phyloP scores from a whole-genome alignment of 1,139 yeast genomes.

The Yamadazyma triangularis region DNA sequence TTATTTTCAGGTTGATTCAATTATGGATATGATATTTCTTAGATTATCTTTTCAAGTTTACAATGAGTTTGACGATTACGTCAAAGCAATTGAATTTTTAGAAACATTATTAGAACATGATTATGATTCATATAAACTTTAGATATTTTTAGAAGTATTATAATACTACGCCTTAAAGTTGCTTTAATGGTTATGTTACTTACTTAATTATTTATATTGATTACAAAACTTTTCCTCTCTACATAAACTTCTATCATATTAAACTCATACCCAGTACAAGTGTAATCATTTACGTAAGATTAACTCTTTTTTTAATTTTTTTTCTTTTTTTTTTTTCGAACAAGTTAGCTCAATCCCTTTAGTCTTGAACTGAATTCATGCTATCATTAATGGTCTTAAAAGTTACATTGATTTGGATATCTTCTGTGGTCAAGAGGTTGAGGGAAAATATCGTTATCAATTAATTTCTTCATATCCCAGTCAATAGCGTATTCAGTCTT shows the following conservation, averaged over 20 bases:
- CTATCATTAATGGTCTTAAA: slow-evolving; percentile 1
- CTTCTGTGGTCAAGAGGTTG: slow-evolving; percentile 64
- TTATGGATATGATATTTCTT: slow-evolving; percentile 38
- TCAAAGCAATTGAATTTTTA: slow-evolving; percentile 32
- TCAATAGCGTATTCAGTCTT: slow-evolving; percentile 82
- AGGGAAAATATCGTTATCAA: slow-evolving; percentile 66
- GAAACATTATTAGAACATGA: no score
- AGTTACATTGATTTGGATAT: slow-evolving; percentile 66
- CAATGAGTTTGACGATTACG: slow-evolving; percentile 52
- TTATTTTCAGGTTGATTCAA: slow-evolving; percentile 42
- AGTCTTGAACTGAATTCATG: neutral
- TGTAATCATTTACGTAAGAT: no score
- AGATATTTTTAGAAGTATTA: no score
- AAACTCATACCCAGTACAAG: no score
- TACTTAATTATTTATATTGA: no score
- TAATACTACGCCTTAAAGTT: no score
- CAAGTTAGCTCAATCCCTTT: no score
- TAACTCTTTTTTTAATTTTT: no score
- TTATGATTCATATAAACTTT: no score
- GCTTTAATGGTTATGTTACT: no score
- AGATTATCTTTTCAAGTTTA: slow-evolving; percentile 61
- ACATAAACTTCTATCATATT: neutral
- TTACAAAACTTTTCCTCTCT: neutral
- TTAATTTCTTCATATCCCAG: slow-evolving; percentile 74
- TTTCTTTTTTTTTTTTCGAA: no score